phyloP scores from a whole-genome alignment of 2,329 filamentous ascomycete species.

The Calonectria henricotiae region DNA sequence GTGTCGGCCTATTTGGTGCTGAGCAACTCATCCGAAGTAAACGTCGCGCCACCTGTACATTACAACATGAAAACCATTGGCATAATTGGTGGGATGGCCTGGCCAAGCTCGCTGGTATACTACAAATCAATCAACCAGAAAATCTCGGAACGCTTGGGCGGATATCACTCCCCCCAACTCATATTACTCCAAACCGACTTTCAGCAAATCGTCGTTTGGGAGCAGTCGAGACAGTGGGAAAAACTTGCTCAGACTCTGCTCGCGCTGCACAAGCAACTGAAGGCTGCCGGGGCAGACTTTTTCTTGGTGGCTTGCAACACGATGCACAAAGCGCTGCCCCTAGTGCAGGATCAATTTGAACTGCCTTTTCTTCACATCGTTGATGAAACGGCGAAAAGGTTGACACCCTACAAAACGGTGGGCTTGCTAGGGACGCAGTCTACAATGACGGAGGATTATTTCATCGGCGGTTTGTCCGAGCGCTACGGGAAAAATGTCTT shows the following conservation, averaged over 20 bases:
- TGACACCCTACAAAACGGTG: conserved; percentile 3
- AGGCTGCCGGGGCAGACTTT: conserved; percentile 12
- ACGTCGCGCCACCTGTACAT: not conserved
- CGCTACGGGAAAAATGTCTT: not conserved
- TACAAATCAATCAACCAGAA: conserved; percentile 16
- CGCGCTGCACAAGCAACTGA: not conserved
- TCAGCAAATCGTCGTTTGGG: not conserved
- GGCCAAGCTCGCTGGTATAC: conserved; percentile 6
- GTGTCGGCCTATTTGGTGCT: too few relatives aligned
- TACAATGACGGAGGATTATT: conserved; percentile 4
- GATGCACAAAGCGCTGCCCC: conserved; percentile 1
- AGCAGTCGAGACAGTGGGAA: not conserved
- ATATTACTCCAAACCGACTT: conserved; percentile 6
- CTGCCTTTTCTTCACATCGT: conserved; percentile 15
- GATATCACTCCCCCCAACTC: not conserved
- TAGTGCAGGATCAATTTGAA: not conserved
- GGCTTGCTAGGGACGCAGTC: not conserved
- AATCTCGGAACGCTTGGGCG: conserved; percentile 5
- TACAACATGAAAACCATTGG: conserved; percentile 5
- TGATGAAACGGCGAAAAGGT: not conserved
- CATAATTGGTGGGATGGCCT: conserved; percentile 13
- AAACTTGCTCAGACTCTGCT: not conserved
- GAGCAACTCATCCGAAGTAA: too few relatives aligned
- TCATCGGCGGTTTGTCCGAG: not conserved
- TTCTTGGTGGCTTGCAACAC: conserved; percentile 19